Evolutionary conservation across 1,284 basidiomycete genomes (phyloP).

Genomic region (Leccinum huronense): DNA sequence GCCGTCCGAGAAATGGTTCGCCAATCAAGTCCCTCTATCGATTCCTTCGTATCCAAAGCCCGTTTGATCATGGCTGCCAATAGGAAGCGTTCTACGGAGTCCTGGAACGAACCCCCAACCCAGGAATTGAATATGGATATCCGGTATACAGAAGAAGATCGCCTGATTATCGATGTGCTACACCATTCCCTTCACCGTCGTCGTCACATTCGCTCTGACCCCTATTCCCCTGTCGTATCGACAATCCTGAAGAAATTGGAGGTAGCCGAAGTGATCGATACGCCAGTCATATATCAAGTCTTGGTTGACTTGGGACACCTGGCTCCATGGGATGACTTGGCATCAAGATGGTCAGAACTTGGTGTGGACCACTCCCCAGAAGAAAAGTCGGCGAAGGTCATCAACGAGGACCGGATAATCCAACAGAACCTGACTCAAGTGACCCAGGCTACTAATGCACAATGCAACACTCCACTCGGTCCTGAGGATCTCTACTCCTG

Average conservation of each 20-base stretch:
- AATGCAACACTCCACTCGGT: constrained; percentile 38
- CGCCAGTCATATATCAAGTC: constrained; percentile 43
- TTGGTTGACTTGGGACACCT: constrained; percentile 71
- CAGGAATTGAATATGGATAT: constrained; percentile 34
- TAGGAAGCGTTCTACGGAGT: constrained; percentile 32
- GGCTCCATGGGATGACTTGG: constrained; percentile 71
- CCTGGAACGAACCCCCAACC: constrained; percentile 36
- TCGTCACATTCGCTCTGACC: constrained; percentile 62
- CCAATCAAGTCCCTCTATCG: constrained; percentile 43
- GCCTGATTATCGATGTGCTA: constrained; percentile 65
- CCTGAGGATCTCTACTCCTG: constrained; percentile 56
- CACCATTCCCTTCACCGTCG: constrained; percentile 57
- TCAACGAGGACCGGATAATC: constrained; percentile 37
- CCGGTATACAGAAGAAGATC: constrained; percentile 59
- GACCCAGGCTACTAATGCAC: constrained; percentile 7
- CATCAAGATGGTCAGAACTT: constrained; percentile 38
- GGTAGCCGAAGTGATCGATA: constrained; percentile 37
- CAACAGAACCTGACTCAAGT: constrained; percentile 28
- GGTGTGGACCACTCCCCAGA: constrained; percentile 38
- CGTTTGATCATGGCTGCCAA: constrained; percentile 40
- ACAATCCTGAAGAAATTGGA: constrained; percentile 62
- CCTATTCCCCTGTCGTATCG: constrained; percentile 54
- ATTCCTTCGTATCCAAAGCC: constrained; percentile 61
- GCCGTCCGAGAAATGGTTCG: constrained; percentile 55
- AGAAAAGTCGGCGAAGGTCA: constrained; percentile 33